Conservation (phyloP, 805 yeast species). For the Blastobotrys attinorum region DNA sequence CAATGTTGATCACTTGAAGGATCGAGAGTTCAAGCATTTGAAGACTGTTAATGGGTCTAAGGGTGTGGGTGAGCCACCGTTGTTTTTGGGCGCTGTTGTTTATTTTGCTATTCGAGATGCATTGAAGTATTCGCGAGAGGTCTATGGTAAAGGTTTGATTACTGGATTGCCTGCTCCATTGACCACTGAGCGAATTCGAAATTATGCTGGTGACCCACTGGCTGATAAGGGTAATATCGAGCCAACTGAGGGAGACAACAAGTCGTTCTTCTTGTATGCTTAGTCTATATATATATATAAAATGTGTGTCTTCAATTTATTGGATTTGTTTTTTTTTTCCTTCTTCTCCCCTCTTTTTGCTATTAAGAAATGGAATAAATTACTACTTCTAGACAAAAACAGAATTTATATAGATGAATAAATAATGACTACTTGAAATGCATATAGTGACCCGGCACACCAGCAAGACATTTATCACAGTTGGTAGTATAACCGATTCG, state of each 20-base stretch:
- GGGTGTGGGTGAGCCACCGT: conserved; percentile 47
- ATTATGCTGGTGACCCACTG: conserved; percentile 33
- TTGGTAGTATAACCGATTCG: neutral
- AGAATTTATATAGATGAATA: neutral
- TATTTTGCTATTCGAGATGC: conserved; percentile 41
- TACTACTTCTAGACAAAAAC: no score
- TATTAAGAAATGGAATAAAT: no score
- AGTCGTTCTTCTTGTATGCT: conserved; percentile 32
- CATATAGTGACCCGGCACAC: neutral
- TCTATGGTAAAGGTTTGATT: conserved; percentile 25
- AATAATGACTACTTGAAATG: neutral
- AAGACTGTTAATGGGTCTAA: conserved; percentile 38
- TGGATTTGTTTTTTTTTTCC: neutral
- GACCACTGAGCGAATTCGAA: conserved; percentile 39
- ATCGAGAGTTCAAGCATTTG: conserved; percentile 36
- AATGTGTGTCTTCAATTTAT: neutral
- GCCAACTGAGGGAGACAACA: conserved; percentile 27
- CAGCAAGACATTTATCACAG: neutral
- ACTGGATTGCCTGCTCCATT: conserved; percentile 28
- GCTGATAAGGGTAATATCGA: conserved; percentile 26
- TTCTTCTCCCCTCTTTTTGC: no score
- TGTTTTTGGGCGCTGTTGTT: conserved; percentile 37
- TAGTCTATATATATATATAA: conserved; percentile 9
- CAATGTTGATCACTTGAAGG: conserved; percentile 35
- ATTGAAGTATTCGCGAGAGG: conserved; percentile 29